A percentile compares a stretch with the other conserved stretches of the same genome.
These are phyloP conservation scores for Dendrobium huoshanense DNA, from an alignment of 106 monocot species.

Conservation along the genomic window DNA sequence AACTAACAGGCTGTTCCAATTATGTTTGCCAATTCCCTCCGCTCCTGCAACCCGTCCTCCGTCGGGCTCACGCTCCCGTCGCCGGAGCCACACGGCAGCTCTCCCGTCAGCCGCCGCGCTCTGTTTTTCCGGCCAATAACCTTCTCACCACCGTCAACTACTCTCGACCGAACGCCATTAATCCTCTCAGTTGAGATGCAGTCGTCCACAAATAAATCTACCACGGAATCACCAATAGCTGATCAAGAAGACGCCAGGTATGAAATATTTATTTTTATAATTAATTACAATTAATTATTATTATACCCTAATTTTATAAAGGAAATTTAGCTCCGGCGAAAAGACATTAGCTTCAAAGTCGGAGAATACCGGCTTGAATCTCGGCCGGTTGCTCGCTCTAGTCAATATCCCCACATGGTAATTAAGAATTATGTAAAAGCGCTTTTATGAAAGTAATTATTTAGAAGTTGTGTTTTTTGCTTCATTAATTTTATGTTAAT, in stretches of 20 bases:
- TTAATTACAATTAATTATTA: too few relatives aligned
- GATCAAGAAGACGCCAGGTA: too few relatives aligned
- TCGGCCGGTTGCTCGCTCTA: neutral
- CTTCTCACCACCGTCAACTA: neutral
- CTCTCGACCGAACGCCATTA: neutral
- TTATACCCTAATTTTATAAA: too few relatives aligned
- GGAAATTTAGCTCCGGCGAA: too few relatives aligned
- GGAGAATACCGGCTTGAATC: neutral
- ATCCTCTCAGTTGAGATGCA: neutral
- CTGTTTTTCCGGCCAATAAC: neutral
- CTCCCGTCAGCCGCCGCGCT: neutral
- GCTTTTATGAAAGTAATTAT: neutral
- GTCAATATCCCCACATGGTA: neutral
- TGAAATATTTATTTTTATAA: too few relatives aligned
- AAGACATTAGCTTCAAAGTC: neutral
- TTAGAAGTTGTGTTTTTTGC: too few relatives aligned
- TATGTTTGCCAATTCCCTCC: neutral
- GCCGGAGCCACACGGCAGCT: neutral
- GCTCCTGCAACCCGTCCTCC: neutral
- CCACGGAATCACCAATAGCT: neutral
- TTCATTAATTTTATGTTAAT: neutral
- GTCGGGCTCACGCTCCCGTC: too few relatives aligned
- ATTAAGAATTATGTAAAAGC: neutral
- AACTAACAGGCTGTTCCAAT: neutral
- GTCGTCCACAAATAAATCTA: neutral